A percentile compares a stretch with the other conserved stretches of the same genome.
Conservation (phyloP, 163 green algal species). For the Scenedesmus sp. region DNA sequence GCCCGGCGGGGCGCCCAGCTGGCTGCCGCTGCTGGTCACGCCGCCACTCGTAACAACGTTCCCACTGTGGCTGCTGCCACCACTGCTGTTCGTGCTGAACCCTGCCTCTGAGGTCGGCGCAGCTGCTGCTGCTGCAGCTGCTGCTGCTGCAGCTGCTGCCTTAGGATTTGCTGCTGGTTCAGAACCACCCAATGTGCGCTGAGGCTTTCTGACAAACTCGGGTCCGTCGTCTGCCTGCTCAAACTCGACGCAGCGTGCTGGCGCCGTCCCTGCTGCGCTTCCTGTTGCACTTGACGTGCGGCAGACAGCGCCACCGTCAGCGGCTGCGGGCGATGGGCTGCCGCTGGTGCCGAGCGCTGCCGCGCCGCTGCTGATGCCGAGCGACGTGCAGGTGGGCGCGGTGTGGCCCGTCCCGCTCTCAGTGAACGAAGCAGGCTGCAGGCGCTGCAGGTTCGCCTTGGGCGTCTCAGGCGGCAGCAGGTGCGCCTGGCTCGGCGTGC, state of each 20-base stretch:
- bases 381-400: not conserved
- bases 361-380: not conserved
- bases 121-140: not conserved
- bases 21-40: not conserved
- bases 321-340: not conserved
- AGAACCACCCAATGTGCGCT: not conserved
- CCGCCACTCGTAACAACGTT: not conserved
- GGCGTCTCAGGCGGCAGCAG: not conserved
- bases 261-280: not conserved
- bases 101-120: not conserved
- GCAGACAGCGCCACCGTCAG: not conserved
- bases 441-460: not conserved
- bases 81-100: not conserved
- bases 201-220: not conserved
- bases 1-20: not conserved
- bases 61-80: not conserved
- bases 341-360: not conserved
- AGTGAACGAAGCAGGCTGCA: not conserved
- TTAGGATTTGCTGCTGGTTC: not conserved
- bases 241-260: not conserved
- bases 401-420: not conserved
- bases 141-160: not conserved
- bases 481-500: not conserved
- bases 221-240: not conserved
- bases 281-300: not conserved